Conservation (phyloP, 106 monocot genomes). For the Platanthera zijinensis region DNA sequence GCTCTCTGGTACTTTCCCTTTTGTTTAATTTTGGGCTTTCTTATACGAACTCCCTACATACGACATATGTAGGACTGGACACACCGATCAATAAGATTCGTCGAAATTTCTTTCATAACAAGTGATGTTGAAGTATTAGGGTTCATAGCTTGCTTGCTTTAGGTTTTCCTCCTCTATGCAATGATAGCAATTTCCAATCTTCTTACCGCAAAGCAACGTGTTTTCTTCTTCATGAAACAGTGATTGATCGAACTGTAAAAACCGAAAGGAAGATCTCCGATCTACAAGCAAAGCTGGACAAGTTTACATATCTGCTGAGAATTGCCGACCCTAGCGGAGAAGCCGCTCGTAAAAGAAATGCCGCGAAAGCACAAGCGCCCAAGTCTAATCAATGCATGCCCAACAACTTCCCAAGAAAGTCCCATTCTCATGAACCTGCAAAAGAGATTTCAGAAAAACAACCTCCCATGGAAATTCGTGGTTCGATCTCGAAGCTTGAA, state of each 20-base stretch:
- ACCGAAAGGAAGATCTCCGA: conserved; percentile 51
- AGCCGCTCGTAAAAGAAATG: conserved; percentile 62
- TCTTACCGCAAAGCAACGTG: neutral
- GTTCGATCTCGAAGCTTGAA: conserved; percentile 14
- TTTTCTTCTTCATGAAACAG: conserved; percentile 20
- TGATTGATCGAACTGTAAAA: conserved; percentile 38
- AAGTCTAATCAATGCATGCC: conserved; percentile 11
- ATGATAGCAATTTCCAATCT: neutral
- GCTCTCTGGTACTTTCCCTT: no score
- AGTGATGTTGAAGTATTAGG: no score
- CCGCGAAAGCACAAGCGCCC: conserved; percentile 11
- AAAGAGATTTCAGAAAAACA: conserved; percentile 19
- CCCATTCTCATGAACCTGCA: conserved; percentile 11
- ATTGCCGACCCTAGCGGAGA: conserved; percentile 94
- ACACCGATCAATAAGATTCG: no score
- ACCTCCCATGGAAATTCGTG: conserved; percentile 3
- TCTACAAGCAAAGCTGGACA: conserved; percentile 71
- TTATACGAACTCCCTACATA: no score
- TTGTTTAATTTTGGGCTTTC: no score
- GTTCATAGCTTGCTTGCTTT: no score
- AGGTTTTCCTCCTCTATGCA: no score
- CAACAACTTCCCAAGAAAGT: conserved; percentile 14
- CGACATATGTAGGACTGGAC: no score
- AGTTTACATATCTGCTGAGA: conserved; percentile 64
- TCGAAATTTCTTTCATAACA: no score